Percentiles rank a stretch among this genome's conserved stretches.
Conservation (phyloP, 2,329 filamentous ascomycete species). For the Diplodia mutila region DNA sequence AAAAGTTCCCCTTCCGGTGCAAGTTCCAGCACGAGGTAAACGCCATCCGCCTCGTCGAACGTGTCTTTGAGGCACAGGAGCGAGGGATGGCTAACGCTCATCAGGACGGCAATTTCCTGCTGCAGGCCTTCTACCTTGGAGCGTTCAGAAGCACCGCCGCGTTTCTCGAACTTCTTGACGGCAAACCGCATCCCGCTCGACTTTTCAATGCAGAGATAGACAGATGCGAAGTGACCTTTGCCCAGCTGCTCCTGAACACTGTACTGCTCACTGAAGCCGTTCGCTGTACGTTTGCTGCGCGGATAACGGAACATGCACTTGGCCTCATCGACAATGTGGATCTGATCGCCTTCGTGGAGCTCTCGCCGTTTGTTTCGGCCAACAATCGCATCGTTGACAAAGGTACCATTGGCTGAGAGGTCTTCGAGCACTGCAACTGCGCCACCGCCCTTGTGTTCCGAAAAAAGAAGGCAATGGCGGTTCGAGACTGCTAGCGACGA, state of each 20-base stretch:
- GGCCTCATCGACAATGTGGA: slow-evolving; percentile 81
- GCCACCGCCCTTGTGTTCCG: slow-evolving; percentile 62
- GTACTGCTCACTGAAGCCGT: slow-evolving; percentile 84
- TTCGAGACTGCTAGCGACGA: slow-evolving; percentile 80
- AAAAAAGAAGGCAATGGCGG: slow-evolving; percentile 73
- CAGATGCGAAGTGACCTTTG: slow-evolving; percentile 93
- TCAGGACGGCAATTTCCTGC: slow-evolving; percentile 94
- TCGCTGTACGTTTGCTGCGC: slow-evolving; percentile 52
- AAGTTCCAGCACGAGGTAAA: slow-evolving; percentile 89
- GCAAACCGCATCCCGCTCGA: slow-evolving; percentile 80
- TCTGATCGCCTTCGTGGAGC: slow-evolving; percentile 86
- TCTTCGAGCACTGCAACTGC: slow-evolving; percentile 81
- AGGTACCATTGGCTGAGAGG: slow-evolving; percentile 93
- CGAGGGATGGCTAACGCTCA: slow-evolving; percentile 95
- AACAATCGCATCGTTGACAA: slow-evolving; percentile 87
- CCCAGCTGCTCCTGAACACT: slow-evolving; percentile 82
- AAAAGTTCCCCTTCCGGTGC: slow-evolving; percentile 93
- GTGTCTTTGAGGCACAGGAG: slow-evolving; percentile 93
- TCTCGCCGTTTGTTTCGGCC: slow-evolving; percentile 91
- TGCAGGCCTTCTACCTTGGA: slow-evolving; percentile 85
- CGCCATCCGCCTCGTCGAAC: slow-evolving; percentile 86
- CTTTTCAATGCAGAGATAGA: slow-evolving; percentile 89
- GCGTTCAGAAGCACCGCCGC: slow-evolving; percentile 77
- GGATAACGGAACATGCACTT: slow-evolving; percentile 94
- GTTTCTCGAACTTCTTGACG: slow-evolving; percentile 93